phyloP scores from a whole-genome alignment of 1,139 yeast genomes.

The Kurtzmaniella quercitrusa region DNA sequence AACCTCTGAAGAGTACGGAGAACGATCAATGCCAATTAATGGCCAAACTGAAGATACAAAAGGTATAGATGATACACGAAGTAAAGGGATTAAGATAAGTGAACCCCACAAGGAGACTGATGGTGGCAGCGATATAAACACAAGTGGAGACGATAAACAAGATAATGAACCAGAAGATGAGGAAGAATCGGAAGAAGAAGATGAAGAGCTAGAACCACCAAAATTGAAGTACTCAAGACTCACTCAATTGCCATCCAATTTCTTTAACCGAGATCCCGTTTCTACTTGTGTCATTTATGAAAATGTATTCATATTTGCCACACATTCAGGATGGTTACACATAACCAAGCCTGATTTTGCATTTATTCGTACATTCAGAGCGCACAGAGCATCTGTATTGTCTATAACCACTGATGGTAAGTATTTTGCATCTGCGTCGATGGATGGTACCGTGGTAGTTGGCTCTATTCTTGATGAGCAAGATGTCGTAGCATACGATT shows the following conservation, averaged over 20 bases:
- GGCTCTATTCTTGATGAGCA: constrained; percentile 62
- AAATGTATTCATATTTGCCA: constrained; percentile 68
- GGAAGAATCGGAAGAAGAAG: constrained; percentile 1
- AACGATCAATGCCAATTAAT: too few species aligned
- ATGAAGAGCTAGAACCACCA: constrained; percentile 49
- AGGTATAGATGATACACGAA: too few species aligned
- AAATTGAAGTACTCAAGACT: constrained; percentile 68
- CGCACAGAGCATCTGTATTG: constrained; percentile 81
- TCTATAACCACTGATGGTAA: constrained; percentile 69
- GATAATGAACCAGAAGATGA: neutral
- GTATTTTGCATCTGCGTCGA: constrained; percentile 80
- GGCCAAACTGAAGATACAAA: too few species aligned
- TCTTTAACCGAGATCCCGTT: constrained; percentile 72
- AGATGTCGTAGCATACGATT: constrained; percentile 73
- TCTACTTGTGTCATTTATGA: constrained; percentile 65
- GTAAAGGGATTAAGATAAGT: neutral
- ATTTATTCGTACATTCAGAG: constrained; percentile 66
- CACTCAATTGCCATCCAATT: constrained; percentile 57
- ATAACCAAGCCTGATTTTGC: constrained; percentile 57
- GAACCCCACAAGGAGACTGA: neutral
- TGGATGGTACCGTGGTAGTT: constrained; percentile 88
- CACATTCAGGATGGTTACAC: constrained; percentile 83
- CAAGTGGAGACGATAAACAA: neutral
- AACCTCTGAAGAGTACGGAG: too few species aligned
- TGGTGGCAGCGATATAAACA: neutral